Base-by-base conservation (phyloP, 352 stramenopile genomes). In the Phytophthora pseudosyringae region DNA sequence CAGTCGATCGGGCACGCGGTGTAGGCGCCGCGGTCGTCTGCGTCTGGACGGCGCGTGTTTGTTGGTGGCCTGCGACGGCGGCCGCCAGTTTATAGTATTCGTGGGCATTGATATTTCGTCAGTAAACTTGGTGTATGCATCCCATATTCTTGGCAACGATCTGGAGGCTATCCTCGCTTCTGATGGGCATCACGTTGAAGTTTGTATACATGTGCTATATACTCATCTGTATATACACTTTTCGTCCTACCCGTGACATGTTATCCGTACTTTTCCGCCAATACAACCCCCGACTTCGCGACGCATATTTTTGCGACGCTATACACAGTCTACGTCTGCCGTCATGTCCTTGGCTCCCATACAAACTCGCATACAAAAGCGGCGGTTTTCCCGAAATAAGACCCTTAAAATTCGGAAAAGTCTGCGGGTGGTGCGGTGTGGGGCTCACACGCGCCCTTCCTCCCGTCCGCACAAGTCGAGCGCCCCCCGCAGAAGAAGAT, bases 1-100 rank as follows among this genome's bases (percentile, higher is more conserved):
- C 81, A 93, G 47, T 90, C 78, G 4, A 81, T 93, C 38, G 85
- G 80, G 25, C 65, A 77, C 33, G 55, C 56, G 8, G 77, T 70
- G 69, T 69, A 55, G 59, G 32, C 8, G 39, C 18, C 28, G 49
- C 11, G 13, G 2, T 44, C 32, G 8, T 50, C 13, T 41, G 47
- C 47, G n/a, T 31, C 12, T 28, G 32, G 31, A 31, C 29, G 32
- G 33, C 33, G 35, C 33, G 31, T 71, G 57, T 66, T 47, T 61
- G 47, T 55, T 28, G 8, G 31, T 51, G 38, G 13, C 3, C 28
- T 48, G 29, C 56, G 26, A 31, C 31, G 31, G 39, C 40, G 28
- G 33, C 31, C 40, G n/a, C 3, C 10, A 7, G n/a, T 69, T 58
- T 57, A 55, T 61, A 35, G 39, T 70, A 70, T 66, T 50, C 8